These are phyloP conservation scores for Mortierella sp. DNA, from an alignment of 371 early-diverging fungal species.

Conservation along the genomic window DNA sequence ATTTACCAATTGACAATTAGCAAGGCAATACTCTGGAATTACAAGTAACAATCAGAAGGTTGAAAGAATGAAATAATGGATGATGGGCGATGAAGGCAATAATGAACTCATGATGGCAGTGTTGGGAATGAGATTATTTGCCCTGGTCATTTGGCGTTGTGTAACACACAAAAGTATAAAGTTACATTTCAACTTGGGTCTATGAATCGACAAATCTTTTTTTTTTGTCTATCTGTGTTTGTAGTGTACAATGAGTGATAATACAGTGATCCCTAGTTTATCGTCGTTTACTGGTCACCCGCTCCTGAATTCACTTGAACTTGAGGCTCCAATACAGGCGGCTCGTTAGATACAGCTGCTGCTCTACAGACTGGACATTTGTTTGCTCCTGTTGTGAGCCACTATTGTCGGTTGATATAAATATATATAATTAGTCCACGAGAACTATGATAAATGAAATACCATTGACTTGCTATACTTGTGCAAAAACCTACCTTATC, in stretches of 20 bases:
- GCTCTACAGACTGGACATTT: conserved; percentile 62
- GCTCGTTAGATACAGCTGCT: conserved; percentile 40
- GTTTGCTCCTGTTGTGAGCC: conserved; percentile 63
- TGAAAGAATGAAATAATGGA: background rate
- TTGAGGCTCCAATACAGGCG: conserved; percentile 18
- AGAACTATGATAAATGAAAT: background rate
- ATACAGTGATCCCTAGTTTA: too few relatives aligned
- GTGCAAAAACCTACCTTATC: conserved; percentile 63
- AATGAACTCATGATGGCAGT: too few relatives aligned
- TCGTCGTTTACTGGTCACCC: conserved; percentile 13
- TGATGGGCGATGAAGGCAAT: background rate
- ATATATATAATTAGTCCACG: background rate
- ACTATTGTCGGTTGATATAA: conserved; percentile 31
- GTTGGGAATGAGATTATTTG: too few relatives aligned
- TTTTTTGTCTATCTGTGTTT: background rate
- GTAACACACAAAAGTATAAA: too few relatives aligned
- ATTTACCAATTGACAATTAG: background rate
- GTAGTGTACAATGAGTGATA: background rate
- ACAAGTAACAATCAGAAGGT: background rate
- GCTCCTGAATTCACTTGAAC: conserved; percentile 9
- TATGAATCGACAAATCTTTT: background rate
- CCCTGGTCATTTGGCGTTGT: too few relatives aligned
- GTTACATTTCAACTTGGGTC: background rate
- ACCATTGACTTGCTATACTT: background rate
- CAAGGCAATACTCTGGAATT: too few relatives aligned